These are phyloP conservation scores for Aspergillus proliferans DNA, from an alignment of 2,329 filamentous ascomycete species.

Conservation along the genomic window DNA sequence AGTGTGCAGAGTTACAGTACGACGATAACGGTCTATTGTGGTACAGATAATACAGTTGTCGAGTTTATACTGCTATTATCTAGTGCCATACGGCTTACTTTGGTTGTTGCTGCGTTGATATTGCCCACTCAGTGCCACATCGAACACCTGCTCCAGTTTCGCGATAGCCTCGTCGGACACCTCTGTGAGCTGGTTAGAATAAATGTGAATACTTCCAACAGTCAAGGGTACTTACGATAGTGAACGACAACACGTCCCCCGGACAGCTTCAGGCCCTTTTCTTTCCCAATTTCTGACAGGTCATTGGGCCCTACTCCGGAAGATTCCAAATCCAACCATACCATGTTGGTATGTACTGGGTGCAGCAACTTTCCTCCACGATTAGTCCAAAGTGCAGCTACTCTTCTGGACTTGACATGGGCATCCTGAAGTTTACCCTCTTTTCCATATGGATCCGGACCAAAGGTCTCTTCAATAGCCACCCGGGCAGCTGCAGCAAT, in stretches of 20 bases:
- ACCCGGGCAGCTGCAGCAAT: conserved; percentile 69
- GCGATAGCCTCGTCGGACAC: conserved; percentile 60
- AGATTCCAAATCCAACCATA: conserved; percentile 69
- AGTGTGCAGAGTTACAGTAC: too few relatives aligned
- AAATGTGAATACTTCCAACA: not conserved
- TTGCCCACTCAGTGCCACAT: conserved; percentile 27
- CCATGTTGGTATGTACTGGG: conserved; percentile 85
- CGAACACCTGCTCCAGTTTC: conserved; percentile 53
- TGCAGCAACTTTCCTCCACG: conserved; percentile 63
- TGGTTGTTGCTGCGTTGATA: conserved; percentile 26
- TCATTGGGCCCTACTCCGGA: conserved; percentile 49
- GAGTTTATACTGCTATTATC: conserved; percentile 6
- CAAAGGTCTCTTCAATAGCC: conserved; percentile 74
- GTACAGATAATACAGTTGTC: not conserved
- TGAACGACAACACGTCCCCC: conserved; percentile 61
- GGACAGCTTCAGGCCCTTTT: conserved; percentile 52
- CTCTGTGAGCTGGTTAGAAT: conserved; percentile 39
- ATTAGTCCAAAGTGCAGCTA: conserved; percentile 61
- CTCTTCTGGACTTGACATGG: conserved; percentile 57
- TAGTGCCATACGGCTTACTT: conserved; percentile 30
- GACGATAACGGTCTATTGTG: too few relatives aligned
- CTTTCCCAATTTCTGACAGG: conserved; percentile 50
- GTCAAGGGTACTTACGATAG: conserved; percentile 45
- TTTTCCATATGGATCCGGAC: conserved; percentile 50
- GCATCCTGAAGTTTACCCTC: conserved; percentile 56